These are phyloP conservation scores for Musa acuminata DNA, from an alignment of 176 grass and related monocot species.

Conservation along the genomic window DNA sequence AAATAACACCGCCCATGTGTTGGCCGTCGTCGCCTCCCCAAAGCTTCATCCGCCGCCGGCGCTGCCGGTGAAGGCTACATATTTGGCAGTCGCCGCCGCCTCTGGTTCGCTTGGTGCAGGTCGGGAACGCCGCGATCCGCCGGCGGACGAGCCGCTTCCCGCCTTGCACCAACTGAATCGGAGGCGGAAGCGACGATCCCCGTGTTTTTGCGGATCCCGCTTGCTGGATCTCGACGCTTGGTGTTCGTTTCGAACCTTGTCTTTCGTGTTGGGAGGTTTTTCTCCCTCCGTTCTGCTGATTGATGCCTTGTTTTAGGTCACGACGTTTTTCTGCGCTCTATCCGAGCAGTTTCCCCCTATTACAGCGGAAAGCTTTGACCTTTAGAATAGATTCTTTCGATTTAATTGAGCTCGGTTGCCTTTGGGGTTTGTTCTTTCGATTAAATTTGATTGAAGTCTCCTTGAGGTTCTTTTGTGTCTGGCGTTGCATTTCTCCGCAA, in stretches of 20 bases:
- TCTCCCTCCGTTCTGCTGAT: not conserved
- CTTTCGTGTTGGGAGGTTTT: not conserved
- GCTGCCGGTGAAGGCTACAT: too few relatives aligned
- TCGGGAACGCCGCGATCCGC: constrained; percentile 27
- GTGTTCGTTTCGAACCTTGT: not conserved
- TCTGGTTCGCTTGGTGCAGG: constrained; percentile 32
- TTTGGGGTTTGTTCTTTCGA: not conserved
- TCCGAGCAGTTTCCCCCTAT: not conserved
- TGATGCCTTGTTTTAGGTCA: not conserved
- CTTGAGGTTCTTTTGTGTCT: not conserved
- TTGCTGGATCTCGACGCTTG: not conserved
- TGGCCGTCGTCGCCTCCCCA: not conserved
- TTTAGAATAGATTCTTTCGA: not conserved
- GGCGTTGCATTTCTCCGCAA: not conserved
- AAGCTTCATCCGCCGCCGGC: not conserved
- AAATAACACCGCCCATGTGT: not conserved
- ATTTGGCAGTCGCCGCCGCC: not conserved
- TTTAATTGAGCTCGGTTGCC: not conserved
- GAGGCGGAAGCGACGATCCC: constrained; percentile 30
- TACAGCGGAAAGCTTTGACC: not conserved
- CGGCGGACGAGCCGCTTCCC: constrained; percentile 24
- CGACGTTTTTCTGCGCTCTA: not conserved
- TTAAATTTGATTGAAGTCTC: not conserved
- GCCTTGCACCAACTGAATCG: constrained; percentile 54
- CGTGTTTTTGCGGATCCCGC: not conserved